Evolutionary conservation across 2,329 filamentous ascomycete species (phyloP).

Genomic region (Penicillium freii): DNA sequence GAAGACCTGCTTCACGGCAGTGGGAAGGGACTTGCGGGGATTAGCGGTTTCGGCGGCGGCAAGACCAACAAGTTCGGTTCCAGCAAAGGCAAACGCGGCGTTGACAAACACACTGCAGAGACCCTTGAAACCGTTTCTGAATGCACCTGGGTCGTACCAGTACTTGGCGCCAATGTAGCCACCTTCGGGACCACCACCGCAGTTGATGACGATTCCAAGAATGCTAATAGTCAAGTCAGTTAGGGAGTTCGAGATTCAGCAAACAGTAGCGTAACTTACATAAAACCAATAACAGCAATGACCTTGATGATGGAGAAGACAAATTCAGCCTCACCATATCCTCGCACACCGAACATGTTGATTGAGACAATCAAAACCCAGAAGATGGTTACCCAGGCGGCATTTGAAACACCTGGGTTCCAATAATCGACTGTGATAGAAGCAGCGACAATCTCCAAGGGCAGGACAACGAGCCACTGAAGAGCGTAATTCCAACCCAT

Average conservation of each 20-base stretch:
- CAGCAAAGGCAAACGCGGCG: constrained; percentile 61
- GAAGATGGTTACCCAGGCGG: constrained; percentile 81
- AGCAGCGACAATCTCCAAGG: constrained; percentile 82
- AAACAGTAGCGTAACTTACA: constrained; percentile 53
- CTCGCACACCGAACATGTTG: constrained; percentile 84
- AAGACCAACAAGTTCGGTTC: constrained; percentile 62
- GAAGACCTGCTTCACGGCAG: constrained; percentile 88
- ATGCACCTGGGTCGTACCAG: constrained; percentile 76
- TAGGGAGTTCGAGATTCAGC: constrained; percentile 2
- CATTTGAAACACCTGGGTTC: constrained; percentile 62
- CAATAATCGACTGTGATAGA: constrained; percentile 82
- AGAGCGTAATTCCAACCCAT: constrained; percentile 95
- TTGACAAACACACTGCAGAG: constrained; percentile 64
- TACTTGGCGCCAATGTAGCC: constrained; percentile 77
- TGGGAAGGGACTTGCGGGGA: constrained; percentile 70
- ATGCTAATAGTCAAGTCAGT: constrained; percentile 53
- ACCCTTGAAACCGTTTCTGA: constrained; percentile 65
- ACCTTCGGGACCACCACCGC: constrained; percentile 69
- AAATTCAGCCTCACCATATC: constrained; percentile 88
- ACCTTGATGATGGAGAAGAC: constrained; percentile 85
- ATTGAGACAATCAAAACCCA: constrained; percentile 72
- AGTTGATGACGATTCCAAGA: constrained; percentile 80
- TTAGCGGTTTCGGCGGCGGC: constrained; percentile 59
- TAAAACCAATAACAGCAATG: constrained; percentile 80
- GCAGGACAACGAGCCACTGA: constrained; percentile 81